Evolutionary conservation across 2,329 filamentous ascomycete species (phyloP).

Genomic region (Paraphoma sp.): DNA sequence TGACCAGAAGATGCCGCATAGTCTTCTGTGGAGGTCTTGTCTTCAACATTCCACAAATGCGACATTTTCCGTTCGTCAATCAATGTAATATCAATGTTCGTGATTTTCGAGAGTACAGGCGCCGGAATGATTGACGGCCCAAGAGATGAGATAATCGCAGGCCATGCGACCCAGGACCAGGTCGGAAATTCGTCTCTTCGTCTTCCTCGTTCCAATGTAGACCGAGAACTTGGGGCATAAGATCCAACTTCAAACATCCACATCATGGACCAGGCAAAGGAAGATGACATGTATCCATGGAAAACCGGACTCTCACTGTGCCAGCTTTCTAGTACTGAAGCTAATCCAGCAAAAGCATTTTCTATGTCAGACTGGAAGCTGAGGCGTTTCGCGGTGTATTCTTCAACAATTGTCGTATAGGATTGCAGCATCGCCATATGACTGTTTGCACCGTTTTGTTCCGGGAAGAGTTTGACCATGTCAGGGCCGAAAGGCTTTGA

Average conservation of each 20-base stretch:
- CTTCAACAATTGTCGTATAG: background rate
- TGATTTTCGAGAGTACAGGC: background rate
- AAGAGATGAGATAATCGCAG: background rate
- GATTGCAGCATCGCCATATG: background rate
- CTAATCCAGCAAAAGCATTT: background rate
- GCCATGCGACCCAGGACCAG: background rate
- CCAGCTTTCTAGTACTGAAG: background rate
- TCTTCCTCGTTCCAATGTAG: background rate
- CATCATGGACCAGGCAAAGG: background rate
- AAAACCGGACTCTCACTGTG: background rate
- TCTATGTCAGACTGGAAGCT: background rate
- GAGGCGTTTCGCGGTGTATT: background rate
- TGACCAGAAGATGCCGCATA: background rate
- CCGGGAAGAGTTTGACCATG: background rate
- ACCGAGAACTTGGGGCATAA: background rate
- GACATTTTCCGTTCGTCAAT: background rate
- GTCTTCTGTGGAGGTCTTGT: background rate
- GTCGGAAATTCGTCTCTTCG: background rate
- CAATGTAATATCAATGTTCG: background rate
- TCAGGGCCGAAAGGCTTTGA: background rate
- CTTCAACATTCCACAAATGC: background rate
- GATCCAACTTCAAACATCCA: background rate
- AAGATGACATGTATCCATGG: background rate
- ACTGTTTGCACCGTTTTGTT: background rate
- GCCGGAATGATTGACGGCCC: background rate